phyloP scores from a whole-genome alignment of 1,284 basidiomycete genomes.

The Ganoderma multipileum region DNA sequence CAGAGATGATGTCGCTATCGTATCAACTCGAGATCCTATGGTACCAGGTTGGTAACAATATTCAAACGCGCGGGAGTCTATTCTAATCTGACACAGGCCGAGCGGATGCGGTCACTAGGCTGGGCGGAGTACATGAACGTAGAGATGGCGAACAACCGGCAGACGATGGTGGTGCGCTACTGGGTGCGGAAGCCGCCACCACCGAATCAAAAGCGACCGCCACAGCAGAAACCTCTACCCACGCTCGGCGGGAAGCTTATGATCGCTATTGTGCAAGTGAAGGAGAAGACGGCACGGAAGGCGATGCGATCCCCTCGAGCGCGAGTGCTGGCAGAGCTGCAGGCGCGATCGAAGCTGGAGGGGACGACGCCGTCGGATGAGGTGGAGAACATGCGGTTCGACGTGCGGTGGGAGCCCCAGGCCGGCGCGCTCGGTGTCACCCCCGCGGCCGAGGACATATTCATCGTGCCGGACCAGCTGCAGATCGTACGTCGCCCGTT shows the following conservation, averaged over 20 bases:
- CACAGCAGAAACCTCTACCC: slow-evolving; percentile 53
- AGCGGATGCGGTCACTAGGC: slow-evolving; percentile 76
- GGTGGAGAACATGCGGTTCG: slow-evolving; percentile 63
- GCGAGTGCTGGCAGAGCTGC: slow-evolving; percentile 64
- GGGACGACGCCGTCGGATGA: slow-evolving; percentile 66
- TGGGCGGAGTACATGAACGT: slow-evolving; percentile 78
- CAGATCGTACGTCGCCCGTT: slow-evolving; percentile 49
- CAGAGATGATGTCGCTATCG: slow-evolving; percentile 86
- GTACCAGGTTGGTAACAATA: slow-evolving; percentile 63
- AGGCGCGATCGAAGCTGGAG: slow-evolving; percentile 64
- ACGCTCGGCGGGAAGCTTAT: slow-evolving; percentile 60
- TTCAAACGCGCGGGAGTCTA: too few relatives aligned
- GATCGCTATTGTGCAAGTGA: slow-evolving; percentile 54
- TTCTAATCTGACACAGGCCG: slow-evolving; percentile 51
- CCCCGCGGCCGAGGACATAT: slow-evolving; percentile 51
- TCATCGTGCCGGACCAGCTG: slow-evolving; percentile 48
- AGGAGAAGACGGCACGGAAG: slow-evolving; percentile 39
- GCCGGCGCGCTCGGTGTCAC: slow-evolving; percentile 63
- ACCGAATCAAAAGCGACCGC: slow-evolving; percentile 39
- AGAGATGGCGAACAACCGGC: slow-evolving; percentile 68
- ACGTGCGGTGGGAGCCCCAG: slow-evolving; percentile 73
- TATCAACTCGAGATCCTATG: slow-evolving; percentile 86
- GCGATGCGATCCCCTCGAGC: slow-evolving; percentile 47
- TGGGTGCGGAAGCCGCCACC: slow-evolving; percentile 68
- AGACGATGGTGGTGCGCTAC: slow-evolving; percentile 70